A percentile compares a stretch with the other conserved stretches of the same genome.
phyloP scores from a whole-genome alignment of 1,284 basidiomycete species.

The Cryptococcus maquisensis region DNA sequence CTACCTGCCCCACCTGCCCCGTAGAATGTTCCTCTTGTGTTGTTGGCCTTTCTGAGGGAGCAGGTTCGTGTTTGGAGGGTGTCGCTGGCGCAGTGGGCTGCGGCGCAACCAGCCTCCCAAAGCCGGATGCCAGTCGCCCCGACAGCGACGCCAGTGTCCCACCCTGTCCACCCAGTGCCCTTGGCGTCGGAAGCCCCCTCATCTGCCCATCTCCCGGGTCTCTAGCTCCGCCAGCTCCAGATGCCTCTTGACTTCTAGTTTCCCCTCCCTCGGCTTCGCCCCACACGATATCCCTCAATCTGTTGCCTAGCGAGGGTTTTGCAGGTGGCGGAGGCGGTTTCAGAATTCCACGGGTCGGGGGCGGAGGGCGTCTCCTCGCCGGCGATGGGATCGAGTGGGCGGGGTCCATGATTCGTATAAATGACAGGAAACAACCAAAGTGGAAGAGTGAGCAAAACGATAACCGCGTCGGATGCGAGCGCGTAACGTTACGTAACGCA shows the following conservation, averaged over 20 bases:
- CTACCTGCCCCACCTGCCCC: neutral
- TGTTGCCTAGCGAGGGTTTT: conserved; percentile 43
- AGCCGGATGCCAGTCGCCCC: conserved; percentile 10
- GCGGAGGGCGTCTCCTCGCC: conserved; percentile 35
- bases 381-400: conserved; percentile 16
- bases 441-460: no score
- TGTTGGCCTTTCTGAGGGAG: neutral
- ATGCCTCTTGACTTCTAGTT: neutral
- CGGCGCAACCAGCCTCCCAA: conserved; percentile 15
- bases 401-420: no score
- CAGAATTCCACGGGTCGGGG: conserved; percentile 46
- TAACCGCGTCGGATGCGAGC: no score
- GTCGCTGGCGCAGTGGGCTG: neutral
- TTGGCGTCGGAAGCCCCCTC: neutral
- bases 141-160: conserved; percentile 12
- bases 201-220: neutral
- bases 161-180: neutral
- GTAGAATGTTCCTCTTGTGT: neutral
- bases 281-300: conserved; percentile 44
- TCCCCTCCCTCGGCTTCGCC: conserved; percentile 15
- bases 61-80: neutral
- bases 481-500: no score
- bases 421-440: neutral
- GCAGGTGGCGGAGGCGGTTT: conserved; percentile 47
- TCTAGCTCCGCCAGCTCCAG: neutral